Percentiles rank a stretch among this genome's conserved stretches.
Conservation (phyloP, 106 monocot genomes). For the Platanthera guangdongensis region DNA sequence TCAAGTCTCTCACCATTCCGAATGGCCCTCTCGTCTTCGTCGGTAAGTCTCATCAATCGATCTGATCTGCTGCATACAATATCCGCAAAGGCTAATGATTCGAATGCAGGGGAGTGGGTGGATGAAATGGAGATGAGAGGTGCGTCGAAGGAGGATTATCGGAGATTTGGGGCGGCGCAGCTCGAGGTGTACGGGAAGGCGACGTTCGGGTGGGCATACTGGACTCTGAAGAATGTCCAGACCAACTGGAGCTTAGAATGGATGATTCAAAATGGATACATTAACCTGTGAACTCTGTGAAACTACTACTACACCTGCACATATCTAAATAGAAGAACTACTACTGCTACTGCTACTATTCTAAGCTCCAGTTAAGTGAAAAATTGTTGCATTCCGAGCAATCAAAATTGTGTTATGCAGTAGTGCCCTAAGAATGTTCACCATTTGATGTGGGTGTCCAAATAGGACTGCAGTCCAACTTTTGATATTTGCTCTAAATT, state of each 20-base stretch:
- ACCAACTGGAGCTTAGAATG: conserved; percentile 65
- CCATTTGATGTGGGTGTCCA: no score
- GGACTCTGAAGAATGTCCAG: conserved; percentile 42
- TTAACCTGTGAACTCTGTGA: conserved; percentile 18
- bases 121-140: conserved; percentile 50
- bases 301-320: no score
- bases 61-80: not conserved
- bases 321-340: no score
- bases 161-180: conserved; percentile 44
- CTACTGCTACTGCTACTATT: no score
- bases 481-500: no score
- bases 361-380: no score
- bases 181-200: conserved; percentile 52
- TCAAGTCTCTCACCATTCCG: conserved; percentile 19
- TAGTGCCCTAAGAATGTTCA: no score
- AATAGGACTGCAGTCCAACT: no score
- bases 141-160: conserved; percentile 41
- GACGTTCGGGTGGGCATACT: conserved; percentile 80
- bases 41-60: conserved; percentile 23
- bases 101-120: conserved; percentile 61
- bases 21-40: conserved; percentile 65
- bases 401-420: no score
- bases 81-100: not conserved
- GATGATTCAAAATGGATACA: conserved; percentile 83
- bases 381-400: no score